Evolutionary conservation across 2,329 filamentous ascomycete genomes (phyloP).

Genomic region (Orbilia blumenaviensis): DNA sequence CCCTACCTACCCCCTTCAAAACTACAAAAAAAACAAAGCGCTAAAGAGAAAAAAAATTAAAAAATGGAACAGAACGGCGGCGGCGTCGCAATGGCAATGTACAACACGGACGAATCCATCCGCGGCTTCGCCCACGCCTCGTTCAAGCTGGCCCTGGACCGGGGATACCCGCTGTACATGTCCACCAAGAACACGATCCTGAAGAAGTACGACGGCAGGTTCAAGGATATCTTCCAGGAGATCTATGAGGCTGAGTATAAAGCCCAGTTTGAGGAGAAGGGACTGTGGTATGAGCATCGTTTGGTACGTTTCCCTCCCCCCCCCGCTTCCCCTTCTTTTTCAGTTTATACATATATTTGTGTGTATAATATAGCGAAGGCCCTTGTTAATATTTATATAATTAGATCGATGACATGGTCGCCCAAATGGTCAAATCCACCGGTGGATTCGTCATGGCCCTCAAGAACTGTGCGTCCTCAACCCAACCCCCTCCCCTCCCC

Average conservation of each 20-base stretch:
- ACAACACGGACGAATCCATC: constrained; percentile 98
- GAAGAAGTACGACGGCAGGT: constrained; percentile 97
- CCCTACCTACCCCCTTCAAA: neutral
- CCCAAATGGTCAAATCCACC: constrained; percentile 99
- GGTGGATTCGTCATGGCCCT: constrained; percentile 97
- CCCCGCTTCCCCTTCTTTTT: neutral
- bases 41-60: neutral
- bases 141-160: constrained; percentile 92
- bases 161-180: constrained; percentile 95
- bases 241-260: constrained; percentile 90
- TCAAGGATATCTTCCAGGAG: constrained; percentile 99
- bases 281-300: constrained; percentile 99
- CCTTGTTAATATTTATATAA: neutral
- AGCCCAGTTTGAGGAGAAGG: constrained; percentile 85
- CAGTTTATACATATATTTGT: no score
- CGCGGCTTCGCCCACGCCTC: constrained; percentile 91
- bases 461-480: constrained; percentile 78
- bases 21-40: neutral
- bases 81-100: constrained; percentile 91
- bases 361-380: neutral
- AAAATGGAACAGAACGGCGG: constrained; percentile 68
- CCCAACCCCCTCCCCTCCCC: neutral
- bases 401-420: constrained; percentile 96
- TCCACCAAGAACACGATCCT: constrained; percentile 99
- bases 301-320: constrained; percentile 62